A percentile compares a stretch with the other conserved stretches of the same genome.
Evolutionary conservation across 2,329 filamentous ascomycete species (phyloP).

Genomic region (Penicillium sp.): DNA sequence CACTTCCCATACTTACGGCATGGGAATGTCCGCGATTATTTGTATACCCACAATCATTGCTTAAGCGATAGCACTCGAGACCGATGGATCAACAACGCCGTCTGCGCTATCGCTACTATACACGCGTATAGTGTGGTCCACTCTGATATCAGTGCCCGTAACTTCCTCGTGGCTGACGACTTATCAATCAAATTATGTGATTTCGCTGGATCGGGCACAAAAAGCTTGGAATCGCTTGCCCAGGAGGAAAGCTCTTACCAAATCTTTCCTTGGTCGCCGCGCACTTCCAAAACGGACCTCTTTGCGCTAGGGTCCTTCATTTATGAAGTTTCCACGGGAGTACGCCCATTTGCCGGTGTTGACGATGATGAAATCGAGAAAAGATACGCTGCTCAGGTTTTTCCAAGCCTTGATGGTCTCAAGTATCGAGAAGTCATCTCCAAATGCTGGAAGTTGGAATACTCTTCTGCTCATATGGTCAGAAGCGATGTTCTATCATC

Average conservation of each 20-base stretch:
- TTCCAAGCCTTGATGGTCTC: conserved; percentile 8
- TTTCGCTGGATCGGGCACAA: conserved; percentile 15
- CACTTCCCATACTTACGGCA: conserved; percentile 4
- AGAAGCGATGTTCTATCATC: not conserved
- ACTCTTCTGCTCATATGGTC: not conserved
- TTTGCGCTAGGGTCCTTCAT: conserved; percentile 14
- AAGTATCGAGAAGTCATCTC: conserved; percentile 8
- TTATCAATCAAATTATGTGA: conserved; percentile 19
- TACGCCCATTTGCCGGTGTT: conserved; percentile 9
- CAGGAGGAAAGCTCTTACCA: conserved; percentile 10
- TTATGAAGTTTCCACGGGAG: conserved; percentile 9
- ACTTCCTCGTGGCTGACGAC: conserved; percentile 20
- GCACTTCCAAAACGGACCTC: conserved; percentile 10
- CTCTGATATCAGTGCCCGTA: conserved; percentile 16
- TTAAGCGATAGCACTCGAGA: not conserved
- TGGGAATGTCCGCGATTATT: conserved; percentile 3
- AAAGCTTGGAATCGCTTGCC: not conserved
- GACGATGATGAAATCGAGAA: conserved; percentile 8
- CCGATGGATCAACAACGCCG: conserved; percentile 12
- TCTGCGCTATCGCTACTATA: conserved; percentile 9
- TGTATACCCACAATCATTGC: not conserved
- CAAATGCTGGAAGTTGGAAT: conserved; percentile 12
- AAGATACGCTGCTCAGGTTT: conserved; percentile 3
- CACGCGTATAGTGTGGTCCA: conserved; percentile 13
- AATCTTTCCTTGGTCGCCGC: conserved; percentile 4